phyloP scores from a whole-genome alignment of 1,284 basidiomycete species.

The Leccinum glutinopallens region DNA sequence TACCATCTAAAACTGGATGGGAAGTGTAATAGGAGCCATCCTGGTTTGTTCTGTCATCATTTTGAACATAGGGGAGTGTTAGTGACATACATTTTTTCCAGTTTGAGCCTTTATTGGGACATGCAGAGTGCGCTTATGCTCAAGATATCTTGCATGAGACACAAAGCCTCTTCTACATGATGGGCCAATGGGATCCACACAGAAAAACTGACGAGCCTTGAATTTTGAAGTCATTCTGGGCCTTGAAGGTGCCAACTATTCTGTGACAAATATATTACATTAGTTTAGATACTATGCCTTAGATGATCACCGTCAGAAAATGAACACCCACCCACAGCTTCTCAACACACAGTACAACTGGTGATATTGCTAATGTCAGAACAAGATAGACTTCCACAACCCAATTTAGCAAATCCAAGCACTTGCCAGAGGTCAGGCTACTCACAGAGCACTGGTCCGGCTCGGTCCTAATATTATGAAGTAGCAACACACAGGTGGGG shows the following conservation, averaged over 20 bases:
- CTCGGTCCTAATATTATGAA: no score
- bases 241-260: no score
- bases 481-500: no score
- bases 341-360: not conserved
- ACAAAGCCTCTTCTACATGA: not conserved
- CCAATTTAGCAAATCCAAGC: not conserved
- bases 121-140: not conserved
- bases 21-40: not conserved
- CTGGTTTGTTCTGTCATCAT: not conserved
- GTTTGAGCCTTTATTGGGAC: not conserved
- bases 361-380: not conserved
- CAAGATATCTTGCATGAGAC: not conserved
- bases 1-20: not conserved
- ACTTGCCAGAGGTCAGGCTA: not conserved
- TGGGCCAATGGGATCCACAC: not conserved
- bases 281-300: not conserved
- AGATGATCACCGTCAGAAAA: not conserved
- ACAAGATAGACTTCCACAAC: not conserved
- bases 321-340: not conserved
- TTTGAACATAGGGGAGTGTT: not conserved
- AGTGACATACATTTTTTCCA: not conserved
- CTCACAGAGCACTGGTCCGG: not conserved
- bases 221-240: no score
- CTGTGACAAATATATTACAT: no score
- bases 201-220: not conserved